These are phyloP conservation scores for Amniculicola lignicola DNA, from an alignment of 495 filamentous ascomycete species.

Conservation along the genomic window DNA sequence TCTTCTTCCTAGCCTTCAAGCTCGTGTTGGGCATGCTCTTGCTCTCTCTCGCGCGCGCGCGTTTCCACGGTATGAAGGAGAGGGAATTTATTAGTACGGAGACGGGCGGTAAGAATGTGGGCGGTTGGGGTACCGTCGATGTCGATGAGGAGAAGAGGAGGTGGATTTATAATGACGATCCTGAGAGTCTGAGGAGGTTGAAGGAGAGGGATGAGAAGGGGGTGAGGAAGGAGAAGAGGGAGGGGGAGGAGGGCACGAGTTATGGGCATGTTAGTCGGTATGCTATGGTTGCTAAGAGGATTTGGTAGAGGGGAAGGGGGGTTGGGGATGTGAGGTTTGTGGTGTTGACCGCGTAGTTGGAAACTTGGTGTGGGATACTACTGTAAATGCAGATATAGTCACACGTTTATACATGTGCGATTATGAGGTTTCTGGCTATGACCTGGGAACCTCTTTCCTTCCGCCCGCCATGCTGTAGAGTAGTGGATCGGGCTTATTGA, in stretches of 20 bases:
- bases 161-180: conserved; percentile 85
- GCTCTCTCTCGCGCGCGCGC: conserved; percentile 65
- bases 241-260: conserved; percentile 51
- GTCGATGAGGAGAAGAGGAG: conserved; percentile 81
- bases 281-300: conserved; percentile 90
- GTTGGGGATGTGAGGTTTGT: background rate
- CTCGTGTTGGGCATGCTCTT: conserved; percentile 80
- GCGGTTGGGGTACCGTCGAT: conserved; percentile 80
- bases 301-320: conserved; percentile 61
- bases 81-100: conserved; percentile 59
- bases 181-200: conserved; percentile 61
- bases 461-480: too few relatives aligned
- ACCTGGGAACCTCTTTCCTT: too few relatives aligned
- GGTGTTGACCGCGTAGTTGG: background rate
- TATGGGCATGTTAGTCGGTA: conserved; percentile 75
- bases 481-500: too few relatives aligned
- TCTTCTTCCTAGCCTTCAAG: conserved; percentile 76
- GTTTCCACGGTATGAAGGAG: conserved; percentile 77
- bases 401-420: too few relatives aligned
- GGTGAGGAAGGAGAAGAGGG: conserved; percentile 56
- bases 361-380: background rate
- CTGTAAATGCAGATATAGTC: too few relatives aligned
- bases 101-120: conserved; percentile 68
- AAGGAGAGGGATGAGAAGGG: conserved; percentile 62
- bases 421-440: too few relatives aligned